Evolutionary conservation across 2,329 filamentous ascomycete species (phyloP).

Genomic region (Colletotrichum lindemuthianum): DNA sequence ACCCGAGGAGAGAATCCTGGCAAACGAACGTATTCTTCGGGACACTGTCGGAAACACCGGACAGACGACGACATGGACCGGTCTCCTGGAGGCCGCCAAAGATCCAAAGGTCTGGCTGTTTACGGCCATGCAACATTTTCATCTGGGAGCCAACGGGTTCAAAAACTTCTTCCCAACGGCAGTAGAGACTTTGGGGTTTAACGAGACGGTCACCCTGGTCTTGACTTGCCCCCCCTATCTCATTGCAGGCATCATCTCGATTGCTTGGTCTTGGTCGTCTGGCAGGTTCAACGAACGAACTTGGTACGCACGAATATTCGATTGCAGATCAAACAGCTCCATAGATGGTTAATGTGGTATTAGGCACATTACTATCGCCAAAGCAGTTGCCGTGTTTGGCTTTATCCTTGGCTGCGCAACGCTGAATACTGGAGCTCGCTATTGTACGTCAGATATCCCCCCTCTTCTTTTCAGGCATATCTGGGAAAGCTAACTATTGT

Average conservation of each 20-base stretch:
- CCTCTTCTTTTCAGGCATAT: not conserved
- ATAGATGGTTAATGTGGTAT: too few species aligned
- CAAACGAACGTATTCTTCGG: constrained; percentile 49
- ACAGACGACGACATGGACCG: constrained; percentile 45
- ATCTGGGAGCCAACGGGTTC: constrained; percentile 44
- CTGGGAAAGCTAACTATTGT: not conserved
- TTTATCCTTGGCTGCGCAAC: constrained; percentile 41
- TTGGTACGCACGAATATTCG: not conserved
- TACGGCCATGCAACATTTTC: constrained; percentile 58
- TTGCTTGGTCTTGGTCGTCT: constrained; percentile 45
- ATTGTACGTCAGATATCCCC: constrained; percentile 22
- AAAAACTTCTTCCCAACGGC: constrained; percentile 44
- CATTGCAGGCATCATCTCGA: constrained; percentile 50
- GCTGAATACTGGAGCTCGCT: constrained; percentile 43
- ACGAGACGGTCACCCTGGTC: constrained; percentile 52
- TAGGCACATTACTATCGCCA: constrained; percentile 30
- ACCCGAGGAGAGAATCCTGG: constrained; percentile 50
- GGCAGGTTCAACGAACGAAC: constrained; percentile 30
- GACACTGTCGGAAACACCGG: constrained; percentile 42
- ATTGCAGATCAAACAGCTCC: not conserved
- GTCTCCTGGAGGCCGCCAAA: constrained; percentile 52
- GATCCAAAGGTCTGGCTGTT: constrained; percentile 58
- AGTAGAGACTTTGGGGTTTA: constrained; percentile 49
- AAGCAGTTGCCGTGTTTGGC: constrained; percentile 26
- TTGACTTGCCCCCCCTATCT: constrained; percentile 56